Evolutionary conservation across 805 yeast genomes (phyloP).

Genomic region (Teunomyces panamensis): DNA sequence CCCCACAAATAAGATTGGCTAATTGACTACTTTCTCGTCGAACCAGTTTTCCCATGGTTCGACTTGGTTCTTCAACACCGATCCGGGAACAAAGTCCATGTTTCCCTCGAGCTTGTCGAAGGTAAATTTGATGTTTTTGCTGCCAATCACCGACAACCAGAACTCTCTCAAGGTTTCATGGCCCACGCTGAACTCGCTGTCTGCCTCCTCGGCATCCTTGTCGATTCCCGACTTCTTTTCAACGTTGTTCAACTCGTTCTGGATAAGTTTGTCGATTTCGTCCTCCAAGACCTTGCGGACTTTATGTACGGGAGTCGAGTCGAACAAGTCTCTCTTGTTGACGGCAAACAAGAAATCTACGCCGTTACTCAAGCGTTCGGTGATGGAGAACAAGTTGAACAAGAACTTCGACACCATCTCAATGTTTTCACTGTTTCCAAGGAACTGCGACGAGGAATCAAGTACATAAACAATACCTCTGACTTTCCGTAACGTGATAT

Average conservation of each 20-base stretch:
- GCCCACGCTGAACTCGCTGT: conserved; percentile 21
- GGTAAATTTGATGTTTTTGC: conserved; percentile 43
- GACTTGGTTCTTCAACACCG: conserved; percentile 56
- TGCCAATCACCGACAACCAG: conserved; percentile 40
- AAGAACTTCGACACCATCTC: conserved; percentile 54
- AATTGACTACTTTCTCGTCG: conserved; percentile 62
- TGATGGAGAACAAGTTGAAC: conserved; percentile 53
- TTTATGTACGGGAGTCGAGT: conserved; percentile 67
- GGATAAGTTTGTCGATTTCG: conserved; percentile 58
- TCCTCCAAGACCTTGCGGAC: conserved; percentile 57
- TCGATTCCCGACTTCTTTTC: conserved; percentile 41
- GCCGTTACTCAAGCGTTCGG: conserved; percentile 68
- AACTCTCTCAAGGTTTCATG: conserved; percentile 44
- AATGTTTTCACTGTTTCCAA: conserved; percentile 34
- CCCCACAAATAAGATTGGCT: conserved; percentile 10
- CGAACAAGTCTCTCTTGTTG: conserved; percentile 83
- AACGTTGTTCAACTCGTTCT: conserved; percentile 37
- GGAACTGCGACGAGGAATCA: conserved; percentile 65
- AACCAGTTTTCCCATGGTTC: conserved; percentile 76
- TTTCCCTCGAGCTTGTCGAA: conserved; percentile 73
- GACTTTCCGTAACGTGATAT: conserved; percentile 37
- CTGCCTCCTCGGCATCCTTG: conserved; percentile 23
- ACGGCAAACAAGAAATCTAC: conserved; percentile 75
- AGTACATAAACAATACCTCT: conserved; percentile 72
- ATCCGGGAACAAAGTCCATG: conserved; percentile 70